Conservation (phyloP, 192 early-diverging fungal genomes). For the Phlyctochytrium arcticum region DNA sequence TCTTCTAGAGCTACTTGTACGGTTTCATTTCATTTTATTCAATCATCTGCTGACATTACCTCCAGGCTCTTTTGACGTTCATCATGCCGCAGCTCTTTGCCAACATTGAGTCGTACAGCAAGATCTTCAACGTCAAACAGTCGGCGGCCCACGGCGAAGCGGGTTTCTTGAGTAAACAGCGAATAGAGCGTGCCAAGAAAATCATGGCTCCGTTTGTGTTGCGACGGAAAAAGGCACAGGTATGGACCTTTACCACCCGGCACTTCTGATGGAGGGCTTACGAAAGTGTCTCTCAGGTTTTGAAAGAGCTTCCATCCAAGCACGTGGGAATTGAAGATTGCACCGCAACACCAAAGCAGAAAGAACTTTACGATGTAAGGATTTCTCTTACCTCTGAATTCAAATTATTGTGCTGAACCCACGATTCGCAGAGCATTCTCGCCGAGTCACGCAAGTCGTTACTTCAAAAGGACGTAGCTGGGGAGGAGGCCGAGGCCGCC, state of each 20-base stretch:
- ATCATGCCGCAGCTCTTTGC: conserved; percentile 78
- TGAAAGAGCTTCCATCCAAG: conserved; percentile 39
- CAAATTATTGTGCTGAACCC: background rate
- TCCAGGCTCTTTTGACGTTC: conserved; percentile 67
- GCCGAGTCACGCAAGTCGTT: conserved; percentile 29
- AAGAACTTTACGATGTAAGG: conserved; percentile 26
- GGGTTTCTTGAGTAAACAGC: conserved; percentile 39
- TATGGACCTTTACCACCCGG: conserved; percentile 32
- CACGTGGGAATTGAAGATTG: conserved; percentile 15
- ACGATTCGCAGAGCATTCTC: conserved; percentile 20
- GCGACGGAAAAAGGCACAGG: conserved; percentile 66
- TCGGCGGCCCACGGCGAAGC: conserved; percentile 18
- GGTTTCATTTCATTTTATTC: too few species aligned
- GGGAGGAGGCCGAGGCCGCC: conserved; percentile 7
- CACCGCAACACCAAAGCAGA: conserved; percentile 22
- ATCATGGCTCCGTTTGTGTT: conserved; percentile 89
- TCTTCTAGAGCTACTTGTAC: conserved; percentile 69
- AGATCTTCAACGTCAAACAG: conserved; percentile 62
- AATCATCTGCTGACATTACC: too few species aligned
- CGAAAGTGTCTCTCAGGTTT: conserved; percentile 13
- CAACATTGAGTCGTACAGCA: conserved; percentile 45
- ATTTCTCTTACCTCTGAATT: background rate
- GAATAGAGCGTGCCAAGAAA: conserved; percentile 71
- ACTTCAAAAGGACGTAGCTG: background rate
- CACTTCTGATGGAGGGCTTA: conserved; percentile 36